phyloP scores from a whole-genome alignment of 768 basidiomycete species.

The Lentinula edodes region DNA sequence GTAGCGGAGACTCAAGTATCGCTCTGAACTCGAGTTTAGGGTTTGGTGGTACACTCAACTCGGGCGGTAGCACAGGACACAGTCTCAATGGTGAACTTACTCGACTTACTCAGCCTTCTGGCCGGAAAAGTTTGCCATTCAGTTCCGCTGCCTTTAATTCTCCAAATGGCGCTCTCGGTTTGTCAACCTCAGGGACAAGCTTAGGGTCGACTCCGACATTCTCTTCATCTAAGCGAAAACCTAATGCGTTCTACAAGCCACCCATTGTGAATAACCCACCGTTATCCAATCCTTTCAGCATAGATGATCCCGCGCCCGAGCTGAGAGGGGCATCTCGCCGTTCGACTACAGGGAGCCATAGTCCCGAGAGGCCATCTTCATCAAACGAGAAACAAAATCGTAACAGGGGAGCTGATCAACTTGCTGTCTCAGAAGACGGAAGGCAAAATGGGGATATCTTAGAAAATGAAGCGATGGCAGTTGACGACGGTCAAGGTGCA shows the following conservation, averaged over 20 bases:
- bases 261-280: constrained; percentile 20
- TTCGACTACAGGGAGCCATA: neutral
- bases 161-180: constrained; percentile 3
- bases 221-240: constrained; percentile 44
- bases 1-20: neutral
- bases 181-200: constrained; percentile 9
- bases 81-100: constrained; percentile 4
- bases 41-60: neutral
- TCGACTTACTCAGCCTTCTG: constrained; percentile 8
- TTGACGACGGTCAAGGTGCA: neutral
- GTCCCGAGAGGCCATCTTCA: neutral
- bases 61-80: neutral
- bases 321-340: neutral
- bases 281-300: neutral
- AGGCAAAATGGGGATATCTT: neutral
- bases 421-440: neutral
- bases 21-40: neutral
- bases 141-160: neutral
- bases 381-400: neutral
- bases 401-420: neutral
- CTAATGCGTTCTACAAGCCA: constrained; percentile 67
- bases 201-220: constrained; percentile 23
- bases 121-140: constrained; percentile 7
- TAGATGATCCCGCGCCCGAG: neutral
- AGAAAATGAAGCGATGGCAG: neutral